These are phyloP conservation scores for Aspergillus baeticus DNA, from an alignment of 495 filamentous ascomycete genomes.

Conservation along the genomic window DNA sequence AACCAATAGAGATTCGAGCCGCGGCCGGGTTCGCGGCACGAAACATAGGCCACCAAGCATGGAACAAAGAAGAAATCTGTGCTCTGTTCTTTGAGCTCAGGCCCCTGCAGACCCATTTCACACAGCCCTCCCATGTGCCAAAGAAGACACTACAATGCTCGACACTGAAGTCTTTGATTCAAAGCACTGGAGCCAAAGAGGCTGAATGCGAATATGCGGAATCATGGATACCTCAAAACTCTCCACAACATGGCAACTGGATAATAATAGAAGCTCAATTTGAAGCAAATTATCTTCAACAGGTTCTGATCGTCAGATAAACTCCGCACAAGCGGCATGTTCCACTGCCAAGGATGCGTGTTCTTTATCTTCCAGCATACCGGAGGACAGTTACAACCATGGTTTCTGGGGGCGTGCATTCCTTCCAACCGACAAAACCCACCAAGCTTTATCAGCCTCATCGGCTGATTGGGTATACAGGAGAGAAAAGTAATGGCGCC, in stretches of 20 bases:
- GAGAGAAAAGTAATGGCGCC: conserved; percentile 4
- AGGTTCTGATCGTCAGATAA: conserved; percentile 4
- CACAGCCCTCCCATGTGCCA: conserved; percentile 3
- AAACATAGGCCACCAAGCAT: not conserved
- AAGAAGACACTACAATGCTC: not conserved
- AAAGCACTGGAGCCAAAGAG: not conserved
- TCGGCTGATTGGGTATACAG: conserved; percentile 1
- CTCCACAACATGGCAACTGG: conserved; percentile 7
- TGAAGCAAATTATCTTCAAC: conserved; percentile 6
- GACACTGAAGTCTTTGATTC: not conserved
- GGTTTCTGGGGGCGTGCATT: conserved; percentile 36
- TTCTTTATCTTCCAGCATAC: conserved; percentile 24
- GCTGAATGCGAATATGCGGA: conserved; percentile 14
- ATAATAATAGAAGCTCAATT: conserved; percentile 24
- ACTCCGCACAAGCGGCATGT: conserved; percentile 9
- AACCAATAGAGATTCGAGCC: not conserved
- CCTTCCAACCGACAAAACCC: conserved; percentile 26
- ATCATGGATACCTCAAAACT: not conserved
- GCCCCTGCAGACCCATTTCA: not conserved
- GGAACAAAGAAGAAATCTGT: conserved; percentile 3
- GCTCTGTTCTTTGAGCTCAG: not conserved
- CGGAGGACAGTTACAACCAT: conserved; percentile 28
- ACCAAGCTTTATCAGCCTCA: conserved; percentile 22
- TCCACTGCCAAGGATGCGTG: conserved; percentile 5
- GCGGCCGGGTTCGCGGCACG: not conserved